phyloP scores from a whole-genome alignment of 2,329 filamentous ascomycete species.

The Decorospora gaudefroyi region DNA sequence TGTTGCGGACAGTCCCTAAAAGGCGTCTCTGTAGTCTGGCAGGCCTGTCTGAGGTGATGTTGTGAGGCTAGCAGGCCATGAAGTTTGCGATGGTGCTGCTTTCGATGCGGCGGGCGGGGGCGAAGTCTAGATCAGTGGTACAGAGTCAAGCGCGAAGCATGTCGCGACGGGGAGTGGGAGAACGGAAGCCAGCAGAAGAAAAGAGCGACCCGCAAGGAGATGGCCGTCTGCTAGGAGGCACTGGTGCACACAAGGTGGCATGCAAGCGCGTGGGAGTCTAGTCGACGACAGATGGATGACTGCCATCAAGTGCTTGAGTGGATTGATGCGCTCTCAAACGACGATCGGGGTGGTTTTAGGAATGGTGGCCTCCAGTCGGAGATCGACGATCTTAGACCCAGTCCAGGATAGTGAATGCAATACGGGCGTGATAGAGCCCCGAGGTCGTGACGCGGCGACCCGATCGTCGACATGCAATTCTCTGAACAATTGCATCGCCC shows the following conservation, averaged over 20 bases:
- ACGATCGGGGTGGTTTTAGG: slow-evolving; percentile 21
- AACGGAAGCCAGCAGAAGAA: slow-evolving; percentile 8
- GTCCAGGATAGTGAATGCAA: slow-evolving; percentile 15
- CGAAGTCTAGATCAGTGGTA: slow-evolving; percentile 7
- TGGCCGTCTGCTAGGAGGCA: not conserved
- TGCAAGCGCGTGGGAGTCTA: slow-evolving; percentile 8
- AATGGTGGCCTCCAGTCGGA: slow-evolving; percentile 2
- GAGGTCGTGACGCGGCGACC: slow-evolving; percentile 6
- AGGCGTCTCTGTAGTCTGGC: slow-evolving; percentile 12
- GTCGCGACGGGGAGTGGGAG: slow-evolving; percentile 2
- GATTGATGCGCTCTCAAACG: slow-evolving; percentile 24
- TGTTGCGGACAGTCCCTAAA: slow-evolving; percentile 11
- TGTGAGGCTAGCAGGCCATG: slow-evolving; percentile 12
- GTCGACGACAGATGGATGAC: slow-evolving; percentile 8
- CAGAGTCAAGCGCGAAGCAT: slow-evolving; percentile 15
- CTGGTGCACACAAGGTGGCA: slow-evolving; percentile 4
- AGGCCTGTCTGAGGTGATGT: slow-evolving; percentile 5
- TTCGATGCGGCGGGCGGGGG: slow-evolving; percentile 7
- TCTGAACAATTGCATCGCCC: slow-evolving; percentile 6
- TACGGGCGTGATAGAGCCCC: too few relatives aligned
- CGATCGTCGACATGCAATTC: slow-evolving; percentile 10
- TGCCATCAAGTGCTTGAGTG: slow-evolving; percentile 10
- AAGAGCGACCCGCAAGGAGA: not conserved
- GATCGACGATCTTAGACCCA: slow-evolving; percentile 24
- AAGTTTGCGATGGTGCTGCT: slow-evolving; percentile 12